Evolutionary conservation across 257 asterid species (phyloP), one percentile per base, ranked within the genome.

Genomic region (Marsdenia floribunda): DNA sequence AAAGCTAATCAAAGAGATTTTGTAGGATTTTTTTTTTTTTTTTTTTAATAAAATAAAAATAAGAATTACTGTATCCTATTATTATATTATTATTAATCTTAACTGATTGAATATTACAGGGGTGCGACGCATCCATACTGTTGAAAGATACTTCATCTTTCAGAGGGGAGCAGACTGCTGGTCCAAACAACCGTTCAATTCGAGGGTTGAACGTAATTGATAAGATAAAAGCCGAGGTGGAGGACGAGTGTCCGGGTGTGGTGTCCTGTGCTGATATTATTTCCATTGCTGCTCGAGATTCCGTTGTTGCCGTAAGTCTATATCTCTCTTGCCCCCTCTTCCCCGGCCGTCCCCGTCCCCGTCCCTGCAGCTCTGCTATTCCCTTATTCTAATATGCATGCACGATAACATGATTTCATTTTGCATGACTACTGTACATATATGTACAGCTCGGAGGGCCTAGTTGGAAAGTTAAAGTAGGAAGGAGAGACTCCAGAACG

Each of bases 181-280:
- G 2, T 3, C 90, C 90, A 3, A 88, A 88, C 79, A 74, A 18
- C 6, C 77, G 83, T 22, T 88, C 93, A 0, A 13, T 83, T 0
- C 78, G 93, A 37, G 93, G 93, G 29, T 81, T 71, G 59, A 19
- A 82, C 12, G 86, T 88, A 0, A 65, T 88, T 6, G 91, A 88
- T 21, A 33, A 70, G 0, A 87, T 87, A 63, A 88, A 88, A 74
- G 55, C 85, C 63, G 67, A 64, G 24, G 86, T 88, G 0, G 93
- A 88, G 77, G 65, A 79, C 0, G 76, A 61, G 3, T 88, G 93
- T 29, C 85, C 84, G 0, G 86, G 85, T 35, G 76, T 82, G 3
- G 91, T 89, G 64, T 89, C 93, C 0, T 89, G 91, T 9, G 91
- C 93, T 6, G 93, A 89, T 68, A 87, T 89, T 59, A 16, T 89